phyloP scores from a whole-genome alignment of 1,284 basidiomycete genomes.

The Trametes versicolor region DNA sequence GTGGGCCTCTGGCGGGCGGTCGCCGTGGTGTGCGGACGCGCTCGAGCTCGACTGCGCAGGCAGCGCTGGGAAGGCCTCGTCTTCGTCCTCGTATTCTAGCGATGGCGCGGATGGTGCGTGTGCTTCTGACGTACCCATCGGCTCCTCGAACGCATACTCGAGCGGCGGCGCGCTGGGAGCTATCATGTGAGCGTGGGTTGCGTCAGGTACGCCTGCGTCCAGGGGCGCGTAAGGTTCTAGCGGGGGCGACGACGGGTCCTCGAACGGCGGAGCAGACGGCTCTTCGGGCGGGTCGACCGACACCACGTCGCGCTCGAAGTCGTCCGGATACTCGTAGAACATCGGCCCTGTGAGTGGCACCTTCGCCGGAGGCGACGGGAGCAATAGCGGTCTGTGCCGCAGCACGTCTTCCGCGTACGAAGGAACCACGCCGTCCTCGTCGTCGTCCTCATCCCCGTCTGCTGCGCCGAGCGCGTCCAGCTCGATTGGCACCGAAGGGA shows the following conservation, averaged over 20 bases:
- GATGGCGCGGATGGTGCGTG: slow-evolving; percentile 29
- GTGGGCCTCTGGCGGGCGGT: background rate
- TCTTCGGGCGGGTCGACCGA: slow-evolving; percentile 39
- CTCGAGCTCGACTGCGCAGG: background rate
- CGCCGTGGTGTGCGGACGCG: background rate
- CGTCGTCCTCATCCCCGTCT: slow-evolving; percentile 6
- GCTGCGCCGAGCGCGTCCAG: slow-evolving; percentile 10
- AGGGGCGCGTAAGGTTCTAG: slow-evolving; percentile 15
- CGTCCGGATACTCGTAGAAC: slow-evolving; percentile 45
- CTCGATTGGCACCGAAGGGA: background rate
- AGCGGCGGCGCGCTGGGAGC: slow-evolving; percentile 32
- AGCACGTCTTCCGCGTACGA: slow-evolving; percentile 40
- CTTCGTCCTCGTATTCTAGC: slow-evolving; percentile 12
- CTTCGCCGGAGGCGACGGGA: slow-evolving; percentile 43
- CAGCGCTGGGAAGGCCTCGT: background rate
- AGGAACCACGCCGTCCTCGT: slow-evolving; percentile 32
- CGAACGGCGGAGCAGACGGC: slow-evolving; percentile 39
- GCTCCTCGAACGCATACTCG: slow-evolving; percentile 19
- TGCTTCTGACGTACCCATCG: slow-evolving; percentile 7
- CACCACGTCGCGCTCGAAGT: slow-evolving; percentile 43
- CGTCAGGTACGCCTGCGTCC: background rate
- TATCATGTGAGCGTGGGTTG: slow-evolving; percentile 14
- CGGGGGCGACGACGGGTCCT: slow-evolving; percentile 28
- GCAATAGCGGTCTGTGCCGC: slow-evolving; percentile 31
- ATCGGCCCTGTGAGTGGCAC: slow-evolving; percentile 37